A percentile compares a stretch with the other conserved stretches of the same genome.
Evolutionary conservation across 2,329 filamentous ascomycete species (phyloP).

Genomic region (Conoideocrella luteorostrata): DNA sequence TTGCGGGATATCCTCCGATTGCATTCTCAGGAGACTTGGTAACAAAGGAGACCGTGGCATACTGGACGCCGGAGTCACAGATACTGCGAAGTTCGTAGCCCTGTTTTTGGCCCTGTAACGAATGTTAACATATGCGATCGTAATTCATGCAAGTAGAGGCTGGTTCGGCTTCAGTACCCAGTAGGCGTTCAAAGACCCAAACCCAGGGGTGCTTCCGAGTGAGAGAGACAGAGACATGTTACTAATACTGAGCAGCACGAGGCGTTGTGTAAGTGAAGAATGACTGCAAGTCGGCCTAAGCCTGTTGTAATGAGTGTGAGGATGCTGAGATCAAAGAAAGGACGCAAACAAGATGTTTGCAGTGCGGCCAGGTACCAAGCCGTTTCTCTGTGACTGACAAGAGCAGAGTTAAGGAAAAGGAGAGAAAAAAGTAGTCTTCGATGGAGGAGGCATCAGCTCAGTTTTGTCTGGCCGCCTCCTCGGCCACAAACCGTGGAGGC

Average conservation of each 20-base stretch:
- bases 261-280: background rate
- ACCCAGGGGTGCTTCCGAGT: conserved; percentile 6
- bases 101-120: conserved; percentile 28
- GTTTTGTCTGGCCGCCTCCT: background rate
- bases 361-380: conserved; percentile 24
- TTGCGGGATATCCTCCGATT: conserved; percentile 28
- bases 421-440: conserved; percentile 4
- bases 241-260: conserved; percentile 3
- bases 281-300: conserved; percentile 27
- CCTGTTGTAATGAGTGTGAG: conserved; percentile 24
- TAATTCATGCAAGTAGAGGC: background rate
- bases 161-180: background rate
- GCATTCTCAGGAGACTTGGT: conserved; percentile 31
- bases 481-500: background rate
- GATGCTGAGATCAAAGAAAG: conserved; percentile 30
- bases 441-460: conserved; percentile 18
- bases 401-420: conserved; percentile 15
- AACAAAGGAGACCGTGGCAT: conserved; percentile 32
- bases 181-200: background rate
- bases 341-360: conserved; percentile 32
- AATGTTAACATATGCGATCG: conserved; percentile 3
- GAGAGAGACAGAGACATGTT: conserved; percentile 17
- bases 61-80: conserved; percentile 31
- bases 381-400: conserved; percentile 21
- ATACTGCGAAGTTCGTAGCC: conserved; percentile 25